Base-by-base conservation (phyloP, 768 basidiomycete genomes). In the Termitomyces sp. region DNA sequence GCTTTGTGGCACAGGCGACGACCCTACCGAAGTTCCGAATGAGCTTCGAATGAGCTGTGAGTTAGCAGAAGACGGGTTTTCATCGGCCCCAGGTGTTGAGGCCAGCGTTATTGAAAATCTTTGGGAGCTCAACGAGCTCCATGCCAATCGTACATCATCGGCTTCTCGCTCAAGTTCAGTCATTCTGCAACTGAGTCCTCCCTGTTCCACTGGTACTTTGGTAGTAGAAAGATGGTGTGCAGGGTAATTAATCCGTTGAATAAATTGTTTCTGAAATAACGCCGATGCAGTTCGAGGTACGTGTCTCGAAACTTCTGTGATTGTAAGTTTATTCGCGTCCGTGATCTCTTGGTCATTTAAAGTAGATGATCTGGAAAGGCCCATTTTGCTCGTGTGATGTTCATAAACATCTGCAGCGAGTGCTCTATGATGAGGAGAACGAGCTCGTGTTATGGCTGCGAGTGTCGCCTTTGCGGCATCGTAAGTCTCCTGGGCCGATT, bases 101-200 rank as follows among this genome's bases (percentile, higher is more conserved):
- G 9, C 17, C 30, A 25, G 17, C 19, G 27, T 8, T 19, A 2
- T n/a, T 12, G 44, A 16, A 27, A 19, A 19, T 34, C 10, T 27
- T 21, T 44, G 23, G 5, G 14, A 21, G 7, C 43, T 42, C n/a
- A 25, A 14, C 27, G 23, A 55, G 3, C 54, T 47, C 58, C 58
- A 59, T 25, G 54, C 58, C 21, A 50, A 34, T 11, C 44, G 49
- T 16, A 39, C 58, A 28, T 55, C 58, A 43, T 52, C 37, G 19
- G 58, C 54, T 19, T 55, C 54, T 41, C 27, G 54, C 37, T 59
- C 58, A 5, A 59, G 50, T 32, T 59, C 58, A 8, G 19, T 40
- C 32, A 59, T 39, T 40, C 23, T 21, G 11, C 6, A 37, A 27
- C n/a, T 41, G 6, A 47, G 11, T 7, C 5, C 55, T 30, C 30